A percentile compares a stretch with the other conserved stretches of the same genome.
These are phyloP conservation scores for Panellus pusillus DNA, from an alignment of 768 basidiomycete species.

Conservation along the genomic window DNA sequence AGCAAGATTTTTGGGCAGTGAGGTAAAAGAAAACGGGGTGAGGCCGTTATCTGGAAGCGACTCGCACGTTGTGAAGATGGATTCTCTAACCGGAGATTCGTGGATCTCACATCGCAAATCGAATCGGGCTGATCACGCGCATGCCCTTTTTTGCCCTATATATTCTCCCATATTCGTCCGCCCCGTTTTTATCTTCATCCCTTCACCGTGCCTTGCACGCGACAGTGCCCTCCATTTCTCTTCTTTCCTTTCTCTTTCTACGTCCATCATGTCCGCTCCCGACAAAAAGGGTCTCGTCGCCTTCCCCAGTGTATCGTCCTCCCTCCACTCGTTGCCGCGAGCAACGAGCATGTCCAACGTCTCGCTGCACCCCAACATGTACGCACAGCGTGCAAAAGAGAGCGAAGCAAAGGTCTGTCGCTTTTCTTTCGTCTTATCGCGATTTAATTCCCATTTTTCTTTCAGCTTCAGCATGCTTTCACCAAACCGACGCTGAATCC, in stretches of 20 bases:
- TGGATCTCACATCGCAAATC: not conserved
- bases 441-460: constrained; percentile 10
- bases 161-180: constrained; percentile 29
- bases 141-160: constrained; percentile 28
- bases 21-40: not conserved
- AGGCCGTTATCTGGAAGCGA: not conserved
- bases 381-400: constrained; percentile 63
- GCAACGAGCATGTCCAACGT: constrained; percentile 70
- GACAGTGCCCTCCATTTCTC: constrained; percentile 18
- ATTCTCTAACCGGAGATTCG: constrained; percentile 8
- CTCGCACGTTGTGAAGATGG: constrained; percentile 13
- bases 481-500: constrained; percentile 45
- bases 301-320: constrained; percentile 70
- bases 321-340: constrained; percentile 67
- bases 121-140: constrained; percentile 5
- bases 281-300: constrained; percentile 54
- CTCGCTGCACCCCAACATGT: constrained; percentile 68
- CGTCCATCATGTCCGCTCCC: constrained; percentile 38
- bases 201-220: constrained; percentile 14
- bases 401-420: constrained; percentile 71
- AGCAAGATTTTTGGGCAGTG: not conserved
- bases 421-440: not conserved
- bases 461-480: constrained; percentile 62
- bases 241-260: constrained; percentile 17
- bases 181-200: constrained; percentile 26